phyloP scores from a whole-genome alignment of 495 filamentous ascomycete species.

The Penicillium alfredii region DNA sequence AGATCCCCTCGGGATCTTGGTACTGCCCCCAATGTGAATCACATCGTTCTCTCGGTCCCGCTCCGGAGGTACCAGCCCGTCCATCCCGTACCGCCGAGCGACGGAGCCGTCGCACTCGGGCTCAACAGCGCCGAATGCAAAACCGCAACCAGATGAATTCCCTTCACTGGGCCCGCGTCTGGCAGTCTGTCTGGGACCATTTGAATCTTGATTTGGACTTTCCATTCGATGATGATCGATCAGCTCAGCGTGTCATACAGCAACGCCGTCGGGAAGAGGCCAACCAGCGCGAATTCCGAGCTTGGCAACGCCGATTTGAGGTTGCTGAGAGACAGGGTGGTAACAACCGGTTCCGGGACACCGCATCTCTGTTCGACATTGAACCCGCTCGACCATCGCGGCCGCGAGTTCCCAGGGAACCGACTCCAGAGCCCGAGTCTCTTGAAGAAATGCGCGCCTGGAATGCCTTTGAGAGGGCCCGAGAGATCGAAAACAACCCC shows the following conservation, averaged over 20 bases:
- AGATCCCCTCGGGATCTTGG: constrained; percentile 69
- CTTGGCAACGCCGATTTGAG: constrained; percentile 73
- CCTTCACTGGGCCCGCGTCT: constrained; percentile 59
- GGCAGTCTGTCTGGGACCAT: constrained; percentile 59
- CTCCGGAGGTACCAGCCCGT: constrained; percentile 26
- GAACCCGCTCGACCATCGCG: constrained; percentile 42
- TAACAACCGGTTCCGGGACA: constrained; percentile 62
- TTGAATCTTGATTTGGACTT: constrained; percentile 82
- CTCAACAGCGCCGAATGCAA: constrained; percentile 40
- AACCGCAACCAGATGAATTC: constrained; percentile 41
- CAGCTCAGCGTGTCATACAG: constrained; percentile 40
- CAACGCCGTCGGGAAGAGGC: constrained; percentile 54
- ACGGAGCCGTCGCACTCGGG: constrained; percentile 45
- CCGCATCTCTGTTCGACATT: constrained; percentile 47
- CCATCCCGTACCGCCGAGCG: constrained; percentile 29
- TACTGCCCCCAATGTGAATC: constrained; percentile 73
- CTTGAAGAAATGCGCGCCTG: constrained; percentile 78
- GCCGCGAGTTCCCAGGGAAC: constrained; percentile 38
- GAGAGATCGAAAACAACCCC: constrained; percentile 55
- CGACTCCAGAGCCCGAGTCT: constrained; percentile 57
- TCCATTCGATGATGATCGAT: constrained; percentile 70
- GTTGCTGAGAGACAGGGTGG: constrained; percentile 76
- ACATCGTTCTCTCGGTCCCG: constrained; percentile 41
- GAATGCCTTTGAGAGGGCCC: constrained; percentile 81
- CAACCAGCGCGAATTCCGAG: constrained; percentile 60